Evolutionary conservation across 192 early-diverging fungal genomes (phyloP), one percentile per base, ranked within the genome.

Genomic region (Coemansia sp.): DNA sequence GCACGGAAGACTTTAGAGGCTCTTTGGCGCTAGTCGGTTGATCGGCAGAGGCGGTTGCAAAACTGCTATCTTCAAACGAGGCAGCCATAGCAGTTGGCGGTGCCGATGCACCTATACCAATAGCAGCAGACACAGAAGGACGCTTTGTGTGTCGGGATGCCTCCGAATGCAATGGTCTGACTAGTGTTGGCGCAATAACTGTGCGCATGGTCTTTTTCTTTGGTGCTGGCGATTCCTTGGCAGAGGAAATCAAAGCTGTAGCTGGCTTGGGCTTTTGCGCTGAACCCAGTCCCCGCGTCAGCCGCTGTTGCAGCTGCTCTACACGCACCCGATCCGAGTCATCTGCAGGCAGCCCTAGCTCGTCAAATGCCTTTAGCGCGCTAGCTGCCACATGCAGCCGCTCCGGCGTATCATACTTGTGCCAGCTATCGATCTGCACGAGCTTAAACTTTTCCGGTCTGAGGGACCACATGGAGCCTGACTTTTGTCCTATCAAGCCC

Each of bases 381-480:
- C 82, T 82, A 27, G 41, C 62, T 14, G 76, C 56, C 6, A 77
- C 86, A 23, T 55, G 51, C 22, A 71, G 70, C 9, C 76, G 62
- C 29, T 72, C 70, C 50, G 62, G 66, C 12, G 62, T 69, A 19
- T 58, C 72, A 57, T 85, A 86, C 38, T 50, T 72, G 11, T 70
- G 72, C 86, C 86, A 88, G 47, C 73, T 68, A 23, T 80, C 72
- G 6, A 88, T 73, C 57, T 79, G 72, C 27, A 88, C 78, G 29
- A 78, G 70, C 47, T 65, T 73, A 58, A 80, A 88, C 14, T 69
- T 61, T 50, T 82, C 82, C 2, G 78, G 75, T 29, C 51, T 69
- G 49, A 88, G 67, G 12, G 80, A 22, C 77, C 84, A 87, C 43
- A 55, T 55, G 2, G 67, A 60, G 29, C 63, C 63, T 5, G 66